Base-by-base conservation (phyloP, 345 rosid species). In the Cardamine resedifolia region DNA sequence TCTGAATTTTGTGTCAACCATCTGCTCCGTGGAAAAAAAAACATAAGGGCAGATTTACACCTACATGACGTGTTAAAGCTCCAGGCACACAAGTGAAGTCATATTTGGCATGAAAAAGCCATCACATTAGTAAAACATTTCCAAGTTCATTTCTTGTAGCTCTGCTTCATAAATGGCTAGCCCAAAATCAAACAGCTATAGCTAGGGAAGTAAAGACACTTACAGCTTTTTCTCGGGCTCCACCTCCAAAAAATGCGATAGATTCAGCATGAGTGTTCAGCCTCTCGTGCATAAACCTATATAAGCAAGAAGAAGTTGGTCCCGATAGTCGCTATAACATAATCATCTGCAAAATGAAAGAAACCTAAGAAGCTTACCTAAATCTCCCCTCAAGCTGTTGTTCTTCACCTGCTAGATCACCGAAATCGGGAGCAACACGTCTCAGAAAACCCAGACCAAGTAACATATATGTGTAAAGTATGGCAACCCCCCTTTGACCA, bases 261-360 rank as follows among this genome's bases (percentile, higher is more conserved):
- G 98, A 95, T 74, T 95, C 99, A n/a, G 98, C 99, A 87, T 95
- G 99, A 10, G 90, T 86, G 51, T 93, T 85, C 80, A 95, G 76
- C 71, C 99, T 90, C 84, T 95, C 99, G 80, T 92, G 99, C 99
- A 95, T 92, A 86, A 95, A 95, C 92, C 99, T 95, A 66, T 63
- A 62, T 30, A 68, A 11, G 48, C 71, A 72, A 15, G 14, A 60
- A n/a, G 11, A 41, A 38, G 66, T 68, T 70, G 41, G 58, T 81
- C 34, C 62, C 44, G 59, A 28, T 39, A 45, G 49, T 16, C 14
- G 38, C 68, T 30, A 10, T 68, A 49, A 38, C 44, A 21, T 60
- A 76, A 74, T 39, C 70, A 75, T 51, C 67, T 62, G 50, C n/a
- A 55, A 39, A 45, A 12, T 12, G 56, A 23, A 67, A 3, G 36